Evolutionary conservation across 192 early-diverging fungal species (phyloP), one percentile per base, ranked within the genome.

Genomic region (Podila clonocystis): DNA sequence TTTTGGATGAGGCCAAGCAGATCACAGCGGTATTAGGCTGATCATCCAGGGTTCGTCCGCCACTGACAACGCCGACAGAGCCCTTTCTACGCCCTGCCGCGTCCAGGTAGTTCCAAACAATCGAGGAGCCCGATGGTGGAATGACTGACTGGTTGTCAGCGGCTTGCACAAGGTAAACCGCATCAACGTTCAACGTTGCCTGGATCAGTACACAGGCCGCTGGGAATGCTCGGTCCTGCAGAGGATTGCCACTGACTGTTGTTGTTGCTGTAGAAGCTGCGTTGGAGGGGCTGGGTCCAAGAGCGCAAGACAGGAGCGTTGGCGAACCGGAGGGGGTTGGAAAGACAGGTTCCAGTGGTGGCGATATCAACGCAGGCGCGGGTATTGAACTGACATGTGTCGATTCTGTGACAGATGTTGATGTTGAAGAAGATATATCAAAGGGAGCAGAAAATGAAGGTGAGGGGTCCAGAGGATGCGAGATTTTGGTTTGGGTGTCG

Each of bases 121-220:
- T 55, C 12, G 77, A 69, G 5, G 77, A 73, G 29, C 62, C 69
- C 26, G 77, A 67, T 0, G 65, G 67, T 45, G 67, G 70, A 19
- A 80, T 73, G 30, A 63, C 28, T 0, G 66, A 63, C 36, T 73
- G 70, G 22, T 55, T 65, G 11, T 65, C 17, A 4, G 77, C 50
- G 4, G 77, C 77, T 19, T 80, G 77, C 1, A 80, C 77, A 26
- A 80, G 77, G 58, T 80, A 80, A 29, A 80, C 77, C 2, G 70
- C 70, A 24, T 80, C 77, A 5, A 80, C 77, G 41, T 80, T 80
- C 3, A 80, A 52, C 1, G 77, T 73, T 12, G 77, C 71, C 33
- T 80, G 77, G 30, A 80, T 72, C 2, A 73, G 31, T 1, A 68
- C 72, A 31, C 77, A 80, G 1, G 77, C 77, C 3, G 59, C 66